Conservation (phyloP, 2,329 filamentous ascomycete species). For the Cladosporium phlei region DNA sequence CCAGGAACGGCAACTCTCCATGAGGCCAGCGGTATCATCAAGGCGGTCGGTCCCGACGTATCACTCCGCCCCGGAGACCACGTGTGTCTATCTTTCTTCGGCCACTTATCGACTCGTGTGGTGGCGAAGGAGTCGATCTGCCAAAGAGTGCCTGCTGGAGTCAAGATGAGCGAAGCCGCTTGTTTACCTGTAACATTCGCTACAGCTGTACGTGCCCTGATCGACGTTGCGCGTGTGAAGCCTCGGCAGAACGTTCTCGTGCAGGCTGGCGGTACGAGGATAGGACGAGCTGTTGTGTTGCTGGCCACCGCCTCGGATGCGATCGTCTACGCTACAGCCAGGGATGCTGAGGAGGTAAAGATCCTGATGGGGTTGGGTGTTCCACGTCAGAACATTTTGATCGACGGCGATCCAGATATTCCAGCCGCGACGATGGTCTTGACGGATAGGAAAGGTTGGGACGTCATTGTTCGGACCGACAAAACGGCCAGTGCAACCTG, state of each 20-base stretch:
- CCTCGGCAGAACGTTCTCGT: not conserved
- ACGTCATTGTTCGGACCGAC: not conserved
- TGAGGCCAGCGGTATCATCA: not conserved
- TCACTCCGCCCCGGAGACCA: not conserved
- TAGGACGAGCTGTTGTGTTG: not conserved
- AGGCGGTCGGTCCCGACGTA: not conserved
- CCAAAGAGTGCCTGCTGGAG: not conserved
- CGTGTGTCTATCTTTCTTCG: not conserved
- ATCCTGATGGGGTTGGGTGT: not conserved
- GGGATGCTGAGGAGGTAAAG: not conserved
- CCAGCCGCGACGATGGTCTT: not conserved
- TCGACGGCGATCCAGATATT: not conserved
- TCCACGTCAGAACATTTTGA: not conserved
- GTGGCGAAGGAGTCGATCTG: not conserved
- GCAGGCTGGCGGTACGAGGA: not conserved
- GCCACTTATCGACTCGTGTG: not conserved
- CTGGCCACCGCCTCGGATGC: not conserved
- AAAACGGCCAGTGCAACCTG: not conserved
- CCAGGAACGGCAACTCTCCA: not conserved
- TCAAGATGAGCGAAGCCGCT: not conserved
- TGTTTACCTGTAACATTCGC: not conserved
- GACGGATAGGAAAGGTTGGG: not conserved
- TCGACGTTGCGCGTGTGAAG: not conserved
- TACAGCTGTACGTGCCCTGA: not conserved
- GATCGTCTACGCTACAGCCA: not conserved